phyloP scores from a whole-genome alignment of 345 rosid genomes.

The Alliaria petiolata region DNA sequence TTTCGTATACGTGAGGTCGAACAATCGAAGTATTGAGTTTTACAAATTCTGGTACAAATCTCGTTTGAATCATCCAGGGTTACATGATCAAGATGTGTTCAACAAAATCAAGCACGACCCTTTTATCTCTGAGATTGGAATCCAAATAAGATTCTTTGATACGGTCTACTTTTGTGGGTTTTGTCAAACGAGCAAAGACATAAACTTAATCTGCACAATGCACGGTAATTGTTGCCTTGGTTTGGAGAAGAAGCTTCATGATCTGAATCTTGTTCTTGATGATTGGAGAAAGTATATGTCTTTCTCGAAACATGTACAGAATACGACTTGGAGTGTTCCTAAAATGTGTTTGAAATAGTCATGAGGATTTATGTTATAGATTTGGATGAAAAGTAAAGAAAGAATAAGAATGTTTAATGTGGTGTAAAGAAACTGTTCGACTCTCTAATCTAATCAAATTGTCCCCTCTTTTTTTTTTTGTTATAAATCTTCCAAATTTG shows the following conservation, averaged over 20 bases:
- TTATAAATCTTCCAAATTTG: no score
- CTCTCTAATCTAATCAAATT: no score
- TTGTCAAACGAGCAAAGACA: slow-evolving; percentile 51
- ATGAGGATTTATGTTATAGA: no score
- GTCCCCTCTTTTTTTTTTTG: no score
- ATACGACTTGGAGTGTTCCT: slow-evolving; percentile 57
- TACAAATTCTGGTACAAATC: slow-evolving; percentile 63
- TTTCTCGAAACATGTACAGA: background rate
- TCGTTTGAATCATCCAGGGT: slow-evolving; percentile 37
- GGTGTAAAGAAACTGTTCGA: no score
- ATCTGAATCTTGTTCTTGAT: slow-evolving; percentile 46
- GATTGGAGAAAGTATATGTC: slow-evolving; percentile 53
- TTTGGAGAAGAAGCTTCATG: slow-evolving; percentile 46
- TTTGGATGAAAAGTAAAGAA: no score
- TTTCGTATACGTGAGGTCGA: slow-evolving; percentile 53
- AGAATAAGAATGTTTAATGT: no score
- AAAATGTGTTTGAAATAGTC: slow-evolving; percentile 28
- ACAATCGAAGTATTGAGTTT: slow-evolving; percentile 42
- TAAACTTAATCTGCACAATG: slow-evolving; percentile 61
- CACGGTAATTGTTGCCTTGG: slow-evolving; percentile 83
- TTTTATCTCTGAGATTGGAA: slow-evolving; percentile 25
- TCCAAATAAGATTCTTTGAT: slow-evolving; percentile 52
- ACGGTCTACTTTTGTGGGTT: slow-evolving; percentile 66
- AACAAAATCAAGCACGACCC: slow-evolving; percentile 50
- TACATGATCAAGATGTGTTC: slow-evolving; percentile 75